A percentile compares a stretch with the other conserved stretches of the same genome.
phyloP scores from a whole-genome alignment of 495 filamentous ascomycete species.

The Rhizodiscina lignyota region DNA sequence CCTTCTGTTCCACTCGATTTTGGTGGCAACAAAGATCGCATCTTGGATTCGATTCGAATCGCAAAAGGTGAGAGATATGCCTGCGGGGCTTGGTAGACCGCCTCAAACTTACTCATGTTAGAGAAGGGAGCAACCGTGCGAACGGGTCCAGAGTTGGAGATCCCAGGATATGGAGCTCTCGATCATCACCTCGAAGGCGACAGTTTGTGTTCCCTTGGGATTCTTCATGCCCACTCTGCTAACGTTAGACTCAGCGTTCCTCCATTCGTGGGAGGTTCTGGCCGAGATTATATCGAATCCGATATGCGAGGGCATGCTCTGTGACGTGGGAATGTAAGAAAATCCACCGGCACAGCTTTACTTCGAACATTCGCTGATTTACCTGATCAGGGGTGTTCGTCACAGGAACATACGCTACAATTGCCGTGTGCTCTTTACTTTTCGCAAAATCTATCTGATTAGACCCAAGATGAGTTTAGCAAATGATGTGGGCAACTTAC shows the following conservation, averaged over 20 bases:
- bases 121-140: conserved; percentile 62
- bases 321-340: too few species aligned
- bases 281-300: too few species aligned
- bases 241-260: too few species aligned
- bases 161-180: conserved; percentile 29
- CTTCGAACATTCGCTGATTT: conserved; percentile 64
- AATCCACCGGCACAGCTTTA: conserved; percentile 46
- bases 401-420: conserved; percentile 62
- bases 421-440: conserved; percentile 47
- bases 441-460: conserved; percentile 38
- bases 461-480: conserved; percentile 75
- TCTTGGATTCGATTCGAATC: too few species aligned
- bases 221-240: too few species aligned
- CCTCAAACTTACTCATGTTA: too few species aligned
- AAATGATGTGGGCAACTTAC: conserved; percentile 20
- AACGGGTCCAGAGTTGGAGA: neutral
- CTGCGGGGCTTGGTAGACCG: too few species aligned
- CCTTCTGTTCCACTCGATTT: too few species aligned
- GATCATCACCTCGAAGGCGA: conserved; percentile 54
- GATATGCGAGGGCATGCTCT: too few species aligned
- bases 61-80: too few species aligned
- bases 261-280: conserved; percentile 59
- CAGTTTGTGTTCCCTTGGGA: too few species aligned
- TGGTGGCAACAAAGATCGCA: too few species aligned
- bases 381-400: conserved; percentile 27